Evolutionary conservation across 139 green algal genomes (phyloP), one percentile per base, ranked within the genome.

Genomic region (Micractinium sp.): DNA sequence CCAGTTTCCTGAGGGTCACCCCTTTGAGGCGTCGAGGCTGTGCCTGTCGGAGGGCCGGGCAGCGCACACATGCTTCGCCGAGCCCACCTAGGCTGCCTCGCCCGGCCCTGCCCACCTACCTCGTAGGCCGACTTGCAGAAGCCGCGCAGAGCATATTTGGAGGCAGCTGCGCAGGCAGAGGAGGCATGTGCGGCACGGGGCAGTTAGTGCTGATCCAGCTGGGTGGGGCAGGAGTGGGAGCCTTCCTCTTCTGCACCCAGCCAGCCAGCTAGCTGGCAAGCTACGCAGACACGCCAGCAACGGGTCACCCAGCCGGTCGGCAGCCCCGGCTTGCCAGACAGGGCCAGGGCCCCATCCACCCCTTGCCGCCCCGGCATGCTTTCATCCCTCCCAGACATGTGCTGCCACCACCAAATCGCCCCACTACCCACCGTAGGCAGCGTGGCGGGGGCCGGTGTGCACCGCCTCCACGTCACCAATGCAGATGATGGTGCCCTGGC

Each of bases 391-490:
- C 47, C 47, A 56, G 47, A 56, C 9, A 56, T 9, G 9, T 56
- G 47, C 47, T 56, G 47, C 47, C 47, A 5, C 47, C 5, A 56
- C 47, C 47, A 56, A 9, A 56, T 9, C 47, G 5, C 47, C 47
- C 47, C 47, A 56, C 47, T 9, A 56, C 77, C 20, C 29, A 84
- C 78, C 77, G 63, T 86, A 92, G 38, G 82, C 82, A 18, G 84
- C 71, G 63, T 92, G 89, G 15, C 47, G 53, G 31, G 85, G 89
- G 20, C 89, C 89, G 2, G 60, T 87, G 82, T 92, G 89, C 33
- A 85, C 75, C 3, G 82, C 76, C 89, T 92, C 89, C 1, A 90
- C 83, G 18, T 92, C 89, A 0, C 75, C 75, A 3, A 92, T 88
- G 31, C 82, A 89, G 35, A 92, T 87, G 81, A 92, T 90, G 19